Base-by-base conservation (phyloP, 1,284 basidiomycete species). In the Dichomitus squalens region DNA sequence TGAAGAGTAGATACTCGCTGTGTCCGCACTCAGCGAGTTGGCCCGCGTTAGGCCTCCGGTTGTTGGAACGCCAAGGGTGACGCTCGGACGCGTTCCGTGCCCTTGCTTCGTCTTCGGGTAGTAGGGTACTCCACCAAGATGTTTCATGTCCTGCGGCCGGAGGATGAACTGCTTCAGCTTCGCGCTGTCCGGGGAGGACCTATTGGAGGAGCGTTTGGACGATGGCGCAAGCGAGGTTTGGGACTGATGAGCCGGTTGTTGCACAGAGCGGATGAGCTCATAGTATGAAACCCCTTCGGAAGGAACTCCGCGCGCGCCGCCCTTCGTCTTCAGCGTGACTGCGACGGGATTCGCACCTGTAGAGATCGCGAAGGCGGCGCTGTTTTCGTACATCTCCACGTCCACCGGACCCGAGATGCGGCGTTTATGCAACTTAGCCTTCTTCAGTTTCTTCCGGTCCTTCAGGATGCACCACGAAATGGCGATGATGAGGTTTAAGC, bases 1-100 rank as follows among this genome's bases (percentile, higher is more conserved):
- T 5, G 69, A 64, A 12, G 77, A 79, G 59, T 79, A 77, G 20
- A 76, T 63, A 36, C 76, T 78, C 16, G 65, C 70, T 1, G 73
- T 72, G 47, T 75, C 74, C 38, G 64, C 56, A 34, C 44, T 47
- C 27, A 70, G 52, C 47, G 64, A 59, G 29, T 63, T 61, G 16
- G 60, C 41, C n/a, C 59, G 70, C 29, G 51, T 51, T 27, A 57
- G 49, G 31, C 38, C 47, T 14, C 38, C 34, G 20, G 21, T 46
- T 31, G 33, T 36, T 9, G 61, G 51, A 3, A 58, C 39, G 25
- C 44, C 54, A 14, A 60, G 36, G 7, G 40, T 40, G 25, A 21
- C 48, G 49, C 53, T 60, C 49, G 36, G 53, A 27, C 49, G 58
- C 36, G 50, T 51, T 16, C 39, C 50, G 21, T 58, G 57, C 2